phyloP scores from a whole-genome alignment of 169 alveolate genomes.

The Cytauxzoon felis region DNA sequence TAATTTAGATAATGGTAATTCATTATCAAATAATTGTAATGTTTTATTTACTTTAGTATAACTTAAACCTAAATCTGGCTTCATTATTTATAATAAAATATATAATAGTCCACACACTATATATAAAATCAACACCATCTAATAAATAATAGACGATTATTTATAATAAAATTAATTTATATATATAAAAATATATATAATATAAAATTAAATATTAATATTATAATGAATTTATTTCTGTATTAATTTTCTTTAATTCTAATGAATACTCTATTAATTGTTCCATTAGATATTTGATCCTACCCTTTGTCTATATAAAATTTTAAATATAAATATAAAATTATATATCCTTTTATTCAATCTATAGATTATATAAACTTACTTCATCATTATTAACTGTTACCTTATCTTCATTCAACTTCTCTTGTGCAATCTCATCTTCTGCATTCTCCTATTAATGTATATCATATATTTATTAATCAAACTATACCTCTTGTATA shows the following conservation, averaged over 20 bases:
- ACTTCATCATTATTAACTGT: not conserved
- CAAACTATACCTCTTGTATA: conserved; percentile 29
- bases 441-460: conserved; percentile 32
- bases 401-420: not conserved
- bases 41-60: conserved; percentile 19
- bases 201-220: not conserved
- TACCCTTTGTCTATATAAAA: conserved; percentile 23
- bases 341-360: too few species aligned
- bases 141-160: not conserved
- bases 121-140: too few species aligned
- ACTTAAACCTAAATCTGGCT: not conserved
- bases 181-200: not conserved
- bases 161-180: not conserved
- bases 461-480: not conserved
- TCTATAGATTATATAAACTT: not conserved
- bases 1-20: conserved; percentile 54
- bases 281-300: conserved; percentile 48
- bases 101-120: too few species aligned
- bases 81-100: conserved; percentile 6
- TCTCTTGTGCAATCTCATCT: not conserved
- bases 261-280: conserved; percentile 37
- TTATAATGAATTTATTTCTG: not conserved
- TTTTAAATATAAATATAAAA: not conserved
- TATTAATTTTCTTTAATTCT: conserved; percentile 34
- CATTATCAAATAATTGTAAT: conserved; percentile 57